Evolutionary conservation across 1,139 yeast genomes (phyloP), one percentile per base, ranked within the genome.

Genomic region (Kodamaea ohmeri): DNA sequence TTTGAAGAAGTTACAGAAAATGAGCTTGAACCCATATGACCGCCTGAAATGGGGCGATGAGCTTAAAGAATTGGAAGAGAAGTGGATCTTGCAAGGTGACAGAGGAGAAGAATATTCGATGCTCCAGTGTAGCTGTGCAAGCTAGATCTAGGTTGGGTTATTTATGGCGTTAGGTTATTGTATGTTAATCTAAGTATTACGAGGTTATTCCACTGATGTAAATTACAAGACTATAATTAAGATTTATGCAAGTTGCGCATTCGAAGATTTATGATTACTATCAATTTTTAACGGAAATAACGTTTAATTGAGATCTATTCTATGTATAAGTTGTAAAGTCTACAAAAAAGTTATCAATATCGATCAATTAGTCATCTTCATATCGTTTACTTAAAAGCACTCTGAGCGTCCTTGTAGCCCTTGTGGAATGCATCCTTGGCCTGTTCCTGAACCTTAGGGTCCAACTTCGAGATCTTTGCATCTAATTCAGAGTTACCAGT

Each of bases 91-190:
- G 15, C 74, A 68, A 41, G 65, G 71, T 4, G 74, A 73, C 26
- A 62, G 59, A 12, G 73, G 73, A 11, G 73, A 67, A 3, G 68
- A 65, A 4, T 65, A 61, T 41, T 61, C 75, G 13, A 80, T 82
- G 87, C 60, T 71, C 37, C 84, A 79, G 51, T 80, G 85, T 50
- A 73, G 83, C 38, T 81, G 89, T 49, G 75, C 85, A 3, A 78
- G 83, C 60, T 79, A 58, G 61, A n/a, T n/a, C n/a, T n/a, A n/a
- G n/a, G n/a, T n/a, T n/a, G n/a, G n/a, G n/a, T n/a, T n/a, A n/a
- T n/a, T n/a, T n/a, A n/a, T n/a, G n/a, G n/a, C n/a, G n/a, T n/a
- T 21, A 11, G 24, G 11, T 21, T n/a, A 25, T 26, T 9, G 15
- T 9, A 26, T 5, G 5, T 30, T 6, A 17, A 30, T 18, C 8